A percentile compares a stretch with the other conserved stretches of the same genome.
Evolutionary conservation across 768 basidiomycete species (phyloP).

Genomic region (Auricularia heimuer): DNA sequence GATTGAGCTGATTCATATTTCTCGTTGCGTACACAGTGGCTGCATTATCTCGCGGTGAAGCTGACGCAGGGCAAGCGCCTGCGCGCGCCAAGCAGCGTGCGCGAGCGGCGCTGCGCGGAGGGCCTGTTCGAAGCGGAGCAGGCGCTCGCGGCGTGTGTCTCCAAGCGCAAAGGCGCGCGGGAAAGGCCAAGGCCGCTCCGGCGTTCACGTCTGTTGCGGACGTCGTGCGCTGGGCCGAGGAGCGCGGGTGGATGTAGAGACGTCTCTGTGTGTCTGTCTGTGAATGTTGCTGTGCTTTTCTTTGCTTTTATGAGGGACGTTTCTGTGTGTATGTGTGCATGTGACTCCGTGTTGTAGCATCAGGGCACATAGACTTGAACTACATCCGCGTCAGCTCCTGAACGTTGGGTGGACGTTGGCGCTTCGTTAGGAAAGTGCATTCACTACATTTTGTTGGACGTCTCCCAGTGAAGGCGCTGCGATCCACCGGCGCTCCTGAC

Average conservation of each 20-base stretch:
- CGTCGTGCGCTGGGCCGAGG: conserved; percentile 4
- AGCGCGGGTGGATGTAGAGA: neutral
- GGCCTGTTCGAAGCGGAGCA: conserved; percentile 58
- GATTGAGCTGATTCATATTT: no score
- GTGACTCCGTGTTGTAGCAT: no score
- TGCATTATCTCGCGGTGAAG: conserved; percentile 74
- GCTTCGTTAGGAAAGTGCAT: no score
- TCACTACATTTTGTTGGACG: no score
- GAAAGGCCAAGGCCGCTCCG: neutral
- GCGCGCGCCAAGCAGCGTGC: conserved; percentile 41
- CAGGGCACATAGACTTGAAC: no score
- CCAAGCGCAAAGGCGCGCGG: conserved; percentile 27
- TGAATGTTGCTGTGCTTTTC: neutral
- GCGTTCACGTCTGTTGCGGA: conserved; percentile 5
- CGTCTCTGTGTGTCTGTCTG: neutral
- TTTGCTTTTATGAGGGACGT: neutral
- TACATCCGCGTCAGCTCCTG: no score
- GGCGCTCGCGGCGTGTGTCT: conserved; percentile 41
- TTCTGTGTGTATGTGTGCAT: neutral
- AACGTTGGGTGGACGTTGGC: no score
- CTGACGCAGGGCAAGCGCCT: conserved; percentile 62
- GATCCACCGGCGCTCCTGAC: no score
- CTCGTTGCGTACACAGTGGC: conserved; percentile 47
- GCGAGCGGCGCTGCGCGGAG: conserved; percentile 59
- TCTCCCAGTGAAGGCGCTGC: no score